Evolutionary conservation across 306 rosid genomes (phyloP).

Genomic region (Pyrus betulifolia): DNA sequence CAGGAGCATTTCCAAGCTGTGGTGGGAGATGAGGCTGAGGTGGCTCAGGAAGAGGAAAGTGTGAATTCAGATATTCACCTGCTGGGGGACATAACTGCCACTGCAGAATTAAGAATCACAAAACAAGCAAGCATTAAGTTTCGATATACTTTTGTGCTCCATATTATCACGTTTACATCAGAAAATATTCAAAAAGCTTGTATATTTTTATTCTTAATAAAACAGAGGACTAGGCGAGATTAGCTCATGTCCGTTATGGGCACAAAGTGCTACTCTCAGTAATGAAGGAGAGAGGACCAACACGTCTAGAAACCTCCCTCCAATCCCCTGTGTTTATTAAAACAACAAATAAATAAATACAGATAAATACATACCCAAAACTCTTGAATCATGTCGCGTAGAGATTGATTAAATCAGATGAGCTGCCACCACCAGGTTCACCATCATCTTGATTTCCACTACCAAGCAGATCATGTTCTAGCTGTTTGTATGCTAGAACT

Average conservation of each 20-base stretch:
- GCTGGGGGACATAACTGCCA: not conserved
- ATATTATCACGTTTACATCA: too few relatives aligned
- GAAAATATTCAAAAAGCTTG: too few relatives aligned
- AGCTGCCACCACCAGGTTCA: not conserved
- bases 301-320: not conserved
- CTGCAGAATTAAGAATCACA: too few relatives aligned
- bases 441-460: not conserved
- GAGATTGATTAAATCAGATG: not conserved
- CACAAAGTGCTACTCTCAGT: too few relatives aligned
- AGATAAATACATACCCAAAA: not conserved
- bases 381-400: not conserved
- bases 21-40: not conserved
- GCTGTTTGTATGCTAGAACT: not conserved
- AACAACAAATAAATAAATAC: too few relatives aligned
- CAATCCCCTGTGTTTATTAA: not conserved
- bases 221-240: too few relatives aligned
- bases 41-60: not conserved
- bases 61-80: not conserved
- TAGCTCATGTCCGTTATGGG: too few relatives aligned
- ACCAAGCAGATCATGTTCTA: not conserved
- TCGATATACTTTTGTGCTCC: too few relatives aligned
- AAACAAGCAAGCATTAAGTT: too few relatives aligned
- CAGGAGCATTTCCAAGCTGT: not conserved
- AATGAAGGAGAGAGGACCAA: not conserved
- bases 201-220: too few relatives aligned